A percentile compares a stretch with the other conserved stretches of the same genome.
Evolutionary conservation across 2,329 filamentous ascomycete genomes (phyloP).

Genomic region (Ophiostoma piceae): DNA sequence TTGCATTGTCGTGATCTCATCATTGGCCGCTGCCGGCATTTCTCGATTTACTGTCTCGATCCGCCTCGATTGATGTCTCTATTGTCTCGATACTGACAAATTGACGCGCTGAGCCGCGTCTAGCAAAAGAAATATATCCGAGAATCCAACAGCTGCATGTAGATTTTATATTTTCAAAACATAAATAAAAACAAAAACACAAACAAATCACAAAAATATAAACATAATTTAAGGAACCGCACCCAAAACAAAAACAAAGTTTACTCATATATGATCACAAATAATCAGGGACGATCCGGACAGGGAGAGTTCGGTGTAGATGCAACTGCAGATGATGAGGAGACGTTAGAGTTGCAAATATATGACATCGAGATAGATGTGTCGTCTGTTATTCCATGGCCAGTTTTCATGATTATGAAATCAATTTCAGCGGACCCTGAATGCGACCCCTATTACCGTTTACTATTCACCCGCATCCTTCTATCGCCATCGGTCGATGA

Average conservation of each 20-base stretch:
- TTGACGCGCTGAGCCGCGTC: neutral
- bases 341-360: neutral
- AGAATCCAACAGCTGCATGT: too few species aligned
- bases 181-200: neutral
- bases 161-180: neutral
- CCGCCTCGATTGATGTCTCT: neutral
- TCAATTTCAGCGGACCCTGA: too few species aligned
- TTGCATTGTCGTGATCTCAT: neutral
- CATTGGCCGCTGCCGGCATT: neutral
- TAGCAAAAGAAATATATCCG: neutral
- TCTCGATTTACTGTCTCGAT: neutral
- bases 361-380: neutral
- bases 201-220: too few species aligned
- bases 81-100: neutral
- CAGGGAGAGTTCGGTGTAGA: neutral
- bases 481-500: too few species aligned
- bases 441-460: neutral
- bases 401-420: too few species aligned
- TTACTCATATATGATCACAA: neutral
- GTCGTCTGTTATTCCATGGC: neutral
- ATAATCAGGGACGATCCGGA: neutral
- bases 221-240: too few species aligned
- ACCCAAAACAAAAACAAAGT: neutral
- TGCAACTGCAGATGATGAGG: neutral
- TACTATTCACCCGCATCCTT: too few species aligned